Conservation (phyloP, 306 rosid species). For the Cucumis cinereus region DNA sequence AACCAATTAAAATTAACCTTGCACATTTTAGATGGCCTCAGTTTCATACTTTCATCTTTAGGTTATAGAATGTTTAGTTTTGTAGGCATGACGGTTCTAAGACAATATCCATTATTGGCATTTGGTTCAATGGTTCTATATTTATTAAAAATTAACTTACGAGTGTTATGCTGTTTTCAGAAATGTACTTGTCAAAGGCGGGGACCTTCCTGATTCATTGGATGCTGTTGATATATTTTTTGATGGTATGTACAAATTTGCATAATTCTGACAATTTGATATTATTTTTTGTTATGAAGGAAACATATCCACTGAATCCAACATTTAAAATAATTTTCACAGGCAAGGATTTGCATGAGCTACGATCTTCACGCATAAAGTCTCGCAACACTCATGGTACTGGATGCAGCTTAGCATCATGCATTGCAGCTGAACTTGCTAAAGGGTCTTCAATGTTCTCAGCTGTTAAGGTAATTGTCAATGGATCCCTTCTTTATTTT, state of each 20-base stretch:
- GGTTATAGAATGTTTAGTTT: not conserved
- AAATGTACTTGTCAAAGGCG: conserved; percentile 93
- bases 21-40: not conserved
- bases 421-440: conserved; percentile 91
- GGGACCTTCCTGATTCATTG: conserved; percentile 72
- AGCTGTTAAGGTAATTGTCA: conserved; percentile 51
- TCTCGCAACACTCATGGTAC: conserved; percentile 86
- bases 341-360: conserved; percentile 64
- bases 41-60: not conserved
- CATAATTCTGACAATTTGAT: conserved; percentile 3
- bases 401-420: conserved; percentile 92
- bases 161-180: conserved; percentile 28
- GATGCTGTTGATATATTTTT: conserved; percentile 79
- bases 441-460: conserved; percentile 73
- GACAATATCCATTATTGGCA: not conserved
- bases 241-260: conserved; percentile 41
- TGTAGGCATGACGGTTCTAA: not conserved
- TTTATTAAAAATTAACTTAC: not conserved
- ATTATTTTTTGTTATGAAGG: not conserved
- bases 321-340: conserved; percentile 22
- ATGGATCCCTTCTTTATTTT: not conserved
- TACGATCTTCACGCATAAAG: conserved; percentile 44
- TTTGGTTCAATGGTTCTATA: not conserved
- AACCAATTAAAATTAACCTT: not conserved
- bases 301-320: not conserved